A percentile compares a stretch with the other conserved stretches of the same genome.
phyloP scores from a whole-genome alignment of 371 early-diverging fungal genomes.

The Zychaea mexicana region DNA sequence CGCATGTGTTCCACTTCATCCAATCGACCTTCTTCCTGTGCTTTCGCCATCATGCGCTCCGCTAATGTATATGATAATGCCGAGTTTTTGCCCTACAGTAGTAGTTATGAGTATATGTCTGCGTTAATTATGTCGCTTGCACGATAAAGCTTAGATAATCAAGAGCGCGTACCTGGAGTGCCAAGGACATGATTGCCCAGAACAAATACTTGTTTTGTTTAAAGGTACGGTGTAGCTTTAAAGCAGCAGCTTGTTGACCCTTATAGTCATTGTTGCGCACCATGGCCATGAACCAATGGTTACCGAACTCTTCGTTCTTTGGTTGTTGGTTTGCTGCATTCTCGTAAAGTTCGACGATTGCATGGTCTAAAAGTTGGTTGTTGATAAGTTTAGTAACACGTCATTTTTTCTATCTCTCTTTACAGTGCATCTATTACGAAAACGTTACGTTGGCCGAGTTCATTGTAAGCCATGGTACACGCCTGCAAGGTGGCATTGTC shows the following conservation, averaged over 20 bases:
- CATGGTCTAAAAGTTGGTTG: constrained; percentile 40
- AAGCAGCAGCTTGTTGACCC: constrained; percentile 81
- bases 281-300: constrained; percentile 86
- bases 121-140: too few species aligned
- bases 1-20: constrained; percentile 63
- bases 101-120: background rate
- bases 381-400: too few species aligned
- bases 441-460: constrained; percentile 60
- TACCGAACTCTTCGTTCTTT: constrained; percentile 73
- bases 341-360: constrained; percentile 76
- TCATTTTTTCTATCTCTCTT: background rate
- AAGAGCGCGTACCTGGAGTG: constrained; percentile 59
- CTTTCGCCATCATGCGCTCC: constrained; percentile 86
- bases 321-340: constrained; percentile 67
- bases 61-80: constrained; percentile 70
- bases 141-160: background rate
- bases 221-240: constrained; percentile 81
- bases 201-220: constrained; percentile 80
- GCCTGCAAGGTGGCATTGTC: constrained; percentile 81
- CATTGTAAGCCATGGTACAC: constrained; percentile 68
- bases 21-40: constrained; percentile 66
- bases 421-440: background rate
- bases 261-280: constrained; percentile 74
- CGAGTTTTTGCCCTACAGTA: constrained; percentile 29
- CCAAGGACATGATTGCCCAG: constrained; percentile 84